phyloP scores from a whole-genome alignment of 306 rosid genomes.

The Cicer pinnatifidum region DNA sequence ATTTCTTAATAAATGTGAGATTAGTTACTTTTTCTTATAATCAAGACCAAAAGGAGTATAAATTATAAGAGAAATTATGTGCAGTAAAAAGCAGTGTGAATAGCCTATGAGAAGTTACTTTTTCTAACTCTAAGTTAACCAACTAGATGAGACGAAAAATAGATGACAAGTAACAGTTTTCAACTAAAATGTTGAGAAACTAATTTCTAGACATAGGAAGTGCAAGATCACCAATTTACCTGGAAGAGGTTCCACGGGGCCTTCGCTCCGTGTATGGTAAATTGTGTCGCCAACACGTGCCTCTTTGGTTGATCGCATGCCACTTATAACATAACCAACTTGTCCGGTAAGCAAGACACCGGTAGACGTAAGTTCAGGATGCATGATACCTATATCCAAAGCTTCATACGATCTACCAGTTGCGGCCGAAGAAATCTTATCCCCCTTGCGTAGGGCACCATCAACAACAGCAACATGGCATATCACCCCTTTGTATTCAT shows the following conservation, averaged over 20 bases:
- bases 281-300: slow-evolving; percentile 95
- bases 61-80: slow-evolving; percentile 3
- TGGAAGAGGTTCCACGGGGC: slow-evolving; percentile 70
- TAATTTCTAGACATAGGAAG: slow-evolving; percentile 11
- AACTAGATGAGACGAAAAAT: neutral
- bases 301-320: slow-evolving; percentile 97
- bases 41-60: neutral
- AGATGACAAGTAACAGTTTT: slow-evolving; percentile 10
- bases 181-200: slow-evolving; percentile 14
- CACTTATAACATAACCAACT: slow-evolving; percentile 94
- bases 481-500: slow-evolving; percentile 90
- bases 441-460: slow-evolving; percentile 80
- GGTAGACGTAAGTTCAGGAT: slow-evolving; percentile 90
- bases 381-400: slow-evolving; percentile 90
- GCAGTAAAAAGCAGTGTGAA: slow-evolving; percentile 27
- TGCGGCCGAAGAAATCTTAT: slow-evolving; percentile 77
- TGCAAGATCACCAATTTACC: slow-evolving; percentile 52
- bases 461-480: slow-evolving; percentile 94
- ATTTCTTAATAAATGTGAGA: no score
- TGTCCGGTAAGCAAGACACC: slow-evolving; percentile 88
- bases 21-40: no score
- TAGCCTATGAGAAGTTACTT: no score
- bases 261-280: slow-evolving; percentile 55
- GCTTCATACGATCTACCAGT: slow-evolving; percentile 78
- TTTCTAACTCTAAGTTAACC: neutral